Conservation (phyloP, 805 yeast genomes). For the Yarrowia sp. region DNA sequence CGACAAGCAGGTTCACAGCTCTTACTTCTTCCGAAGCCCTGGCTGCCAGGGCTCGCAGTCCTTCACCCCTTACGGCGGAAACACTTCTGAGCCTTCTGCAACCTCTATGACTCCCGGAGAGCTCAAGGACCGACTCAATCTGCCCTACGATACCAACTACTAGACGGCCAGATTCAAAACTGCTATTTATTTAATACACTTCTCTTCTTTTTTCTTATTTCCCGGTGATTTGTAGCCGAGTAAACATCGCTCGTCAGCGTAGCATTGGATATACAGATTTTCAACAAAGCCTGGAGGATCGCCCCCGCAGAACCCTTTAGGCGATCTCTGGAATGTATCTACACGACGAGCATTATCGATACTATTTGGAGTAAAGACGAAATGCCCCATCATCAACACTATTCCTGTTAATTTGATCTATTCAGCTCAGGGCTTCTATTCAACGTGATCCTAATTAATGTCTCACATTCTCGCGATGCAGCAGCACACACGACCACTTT, state of each 20-base stretch:
- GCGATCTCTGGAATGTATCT: neutral
- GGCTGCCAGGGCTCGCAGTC: neutral
- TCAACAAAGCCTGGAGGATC: neutral
- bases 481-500: neutral
- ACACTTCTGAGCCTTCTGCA: neutral
- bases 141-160: neutral
- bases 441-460: too few relatives aligned
- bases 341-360: too few relatives aligned
- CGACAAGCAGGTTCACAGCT: neutral
- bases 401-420: too few relatives aligned
- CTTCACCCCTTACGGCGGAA: neutral
- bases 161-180: neutral
- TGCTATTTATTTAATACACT: neutral
- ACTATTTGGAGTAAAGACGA: too few relatives aligned
- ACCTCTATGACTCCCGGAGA: neutral
- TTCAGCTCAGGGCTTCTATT: too few relatives aligned
- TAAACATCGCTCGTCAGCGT: neutral
- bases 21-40: constrained; percentile 18
- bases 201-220: neutral
- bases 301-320: neutral
- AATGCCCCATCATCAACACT: too few relatives aligned
- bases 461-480: neutral
- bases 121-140: neutral
- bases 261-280: neutral
- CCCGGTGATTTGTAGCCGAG: neutral